Base-by-base conservation (phyloP, 176 grass and related monocot genomes). In the Aechmea fasciata region DNA sequence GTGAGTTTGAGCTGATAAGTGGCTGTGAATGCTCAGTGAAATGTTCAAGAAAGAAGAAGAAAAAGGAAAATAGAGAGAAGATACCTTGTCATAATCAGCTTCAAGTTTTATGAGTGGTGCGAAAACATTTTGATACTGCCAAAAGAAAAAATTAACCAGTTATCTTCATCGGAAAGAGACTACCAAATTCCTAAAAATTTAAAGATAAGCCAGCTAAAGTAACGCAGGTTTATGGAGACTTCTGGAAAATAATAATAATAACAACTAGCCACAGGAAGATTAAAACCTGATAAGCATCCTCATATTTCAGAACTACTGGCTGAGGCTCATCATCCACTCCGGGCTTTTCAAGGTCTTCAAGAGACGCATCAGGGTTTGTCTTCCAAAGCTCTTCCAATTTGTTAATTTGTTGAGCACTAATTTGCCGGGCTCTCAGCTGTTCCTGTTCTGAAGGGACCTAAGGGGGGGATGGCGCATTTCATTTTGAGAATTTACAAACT, bases 21-120 rank as follows among this genome's bases (percentile, higher is more conserved):
- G 19, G 0, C 10, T 2, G 23, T 48, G 20, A 11, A 48, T 62
- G 4, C 14, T 49, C 23, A 66, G 48, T 66, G 12, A 28, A 13
- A 14, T 14, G 52, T 9, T 2, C 41, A 23, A 10, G 11, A 64
- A 19, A 57, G 13, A 49, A 49, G 2, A 68, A 55, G 7, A 3
- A 57, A 48, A 59, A 18, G 54, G 73, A 50, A 66, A 15, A 65
- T 26, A 20, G 24, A 73, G 14, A 57, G 48, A 13, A 3, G 20
- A 48, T 85, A 99, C 95, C 95, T 99, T 99, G 67, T 99, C 95
- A 82, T 99, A 99, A 78, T 99, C 95, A 84, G 95, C 95, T 86
- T 99, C 90, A 50, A 99, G 90, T 73, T 90, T 99, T 75, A 99
- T 99, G 10, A 99, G 84, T 1, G 95, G 95, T 67, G 95, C 95